phyloP scores from a whole-genome alignment of 257 asterid species.

The Thymus mandschuricus region DNA sequence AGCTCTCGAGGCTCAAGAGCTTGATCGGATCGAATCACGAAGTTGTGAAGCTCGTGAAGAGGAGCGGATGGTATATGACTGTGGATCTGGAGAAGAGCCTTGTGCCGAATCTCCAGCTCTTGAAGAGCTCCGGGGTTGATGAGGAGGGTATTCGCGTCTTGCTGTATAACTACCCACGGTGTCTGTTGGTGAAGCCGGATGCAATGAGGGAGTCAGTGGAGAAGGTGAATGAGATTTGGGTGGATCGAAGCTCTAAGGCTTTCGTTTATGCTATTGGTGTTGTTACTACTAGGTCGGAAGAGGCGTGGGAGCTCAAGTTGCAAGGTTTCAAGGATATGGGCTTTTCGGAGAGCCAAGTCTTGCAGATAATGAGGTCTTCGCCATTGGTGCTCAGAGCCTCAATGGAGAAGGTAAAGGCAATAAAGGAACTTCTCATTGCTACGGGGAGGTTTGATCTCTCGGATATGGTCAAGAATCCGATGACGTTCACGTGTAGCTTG shows the following conservation, averaged over 20 bases:
- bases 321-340: background rate
- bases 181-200: slow-evolving; percentile 7
- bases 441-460: background rate
- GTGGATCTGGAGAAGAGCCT: background rate
- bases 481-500: slow-evolving; percentile 25
- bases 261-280: background rate
- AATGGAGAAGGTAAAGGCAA: background rate
- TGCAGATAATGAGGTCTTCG: background rate
- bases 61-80: background rate
- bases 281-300: background rate
- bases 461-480: background rate
- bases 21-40: slow-evolving; percentile 8
- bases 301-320: slow-evolving; percentile 1
- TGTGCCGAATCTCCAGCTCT: slow-evolving; percentile 21
- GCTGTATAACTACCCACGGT: background rate
- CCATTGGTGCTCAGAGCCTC: background rate
- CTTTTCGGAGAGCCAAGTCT: background rate
- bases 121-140: slow-evolving; percentile 13
- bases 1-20: slow-evolving; percentile 1
- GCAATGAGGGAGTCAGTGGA: slow-evolving; percentile 2
- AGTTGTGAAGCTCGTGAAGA: slow-evolving; percentile 9
- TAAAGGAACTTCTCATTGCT: background rate
- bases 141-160: background rate
- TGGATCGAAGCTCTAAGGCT: background rate
- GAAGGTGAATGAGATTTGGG: slow-evolving; percentile 8